These are phyloP conservation scores for Gossypium thurberi DNA, from an alignment of 345 rosid species.

Conservation along the genomic window DNA sequence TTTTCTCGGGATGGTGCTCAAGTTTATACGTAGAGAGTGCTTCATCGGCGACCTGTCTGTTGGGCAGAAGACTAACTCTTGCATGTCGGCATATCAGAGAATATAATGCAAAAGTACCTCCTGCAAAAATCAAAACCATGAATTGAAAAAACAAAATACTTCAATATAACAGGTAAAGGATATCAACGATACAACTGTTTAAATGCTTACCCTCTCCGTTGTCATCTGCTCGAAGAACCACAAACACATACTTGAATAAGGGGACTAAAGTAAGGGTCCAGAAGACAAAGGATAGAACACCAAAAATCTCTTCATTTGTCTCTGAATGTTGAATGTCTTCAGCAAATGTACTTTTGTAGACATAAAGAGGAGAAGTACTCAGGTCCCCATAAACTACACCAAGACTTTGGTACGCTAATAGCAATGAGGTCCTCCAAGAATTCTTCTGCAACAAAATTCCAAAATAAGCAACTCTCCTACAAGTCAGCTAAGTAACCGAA, in stretches of 20 bases:
- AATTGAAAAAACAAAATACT: neutral
- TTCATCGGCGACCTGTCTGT: slow-evolving; percentile 87
- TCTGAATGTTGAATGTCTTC: slow-evolving; percentile 93
- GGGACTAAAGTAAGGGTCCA: slow-evolving; percentile 99
- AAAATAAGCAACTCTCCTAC: slow-evolving; percentile 1
- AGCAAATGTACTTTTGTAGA: slow-evolving; percentile 91
- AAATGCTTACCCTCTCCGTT: slow-evolving; percentile 82
- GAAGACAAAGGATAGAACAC: slow-evolving; percentile 90
- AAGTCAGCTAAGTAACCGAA: neutral
- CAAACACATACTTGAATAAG: slow-evolving; percentile 83
- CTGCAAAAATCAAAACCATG: slow-evolving; percentile 30
- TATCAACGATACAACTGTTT: neutral
- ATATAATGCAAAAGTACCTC: slow-evolving; percentile 95
- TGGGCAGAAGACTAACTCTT: slow-evolving; percentile 90
- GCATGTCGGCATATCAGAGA: slow-evolving; percentile 90
- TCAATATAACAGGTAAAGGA: neutral
- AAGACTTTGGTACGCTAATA: slow-evolving; percentile 94
- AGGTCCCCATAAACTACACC: slow-evolving; percentile 98
- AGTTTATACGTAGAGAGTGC: slow-evolving; percentile 90
- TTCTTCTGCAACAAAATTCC: slow-evolving; percentile 43
- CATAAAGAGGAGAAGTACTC: slow-evolving; percentile 91
- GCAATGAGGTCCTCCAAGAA: slow-evolving; percentile 77
- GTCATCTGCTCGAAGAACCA: slow-evolving; percentile 94
- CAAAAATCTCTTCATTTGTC: slow-evolving; percentile 89
- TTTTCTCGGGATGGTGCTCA: slow-evolving; percentile 67